A percentile compares a stretch with the other conserved stretches of the same genome.
Evolutionary conservation across 495 filamentous ascomycete species (phyloP).

Genomic region (Pseudevernia furfuracea): DNA sequence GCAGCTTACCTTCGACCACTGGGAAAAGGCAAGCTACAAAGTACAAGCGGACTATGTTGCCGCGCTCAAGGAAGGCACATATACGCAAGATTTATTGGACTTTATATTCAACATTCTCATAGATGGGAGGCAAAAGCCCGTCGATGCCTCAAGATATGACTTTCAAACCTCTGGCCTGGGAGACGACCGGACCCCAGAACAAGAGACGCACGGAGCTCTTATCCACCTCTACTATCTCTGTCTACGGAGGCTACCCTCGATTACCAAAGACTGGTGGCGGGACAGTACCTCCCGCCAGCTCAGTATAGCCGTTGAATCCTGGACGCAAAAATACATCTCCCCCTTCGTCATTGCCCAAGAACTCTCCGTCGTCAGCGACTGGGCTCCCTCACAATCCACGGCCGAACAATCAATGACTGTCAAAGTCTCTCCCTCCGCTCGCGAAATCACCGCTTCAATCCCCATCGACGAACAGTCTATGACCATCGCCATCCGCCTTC

Average conservation of each 20-base stretch:
- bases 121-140: constrained; percentile 55
- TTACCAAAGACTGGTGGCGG: constrained; percentile 82
- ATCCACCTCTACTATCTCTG: constrained; percentile 79
- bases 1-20: constrained; percentile 85
- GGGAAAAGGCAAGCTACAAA: constrained; percentile 67
- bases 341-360: constrained; percentile 68
- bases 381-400: constrained; percentile 51
- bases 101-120: constrained; percentile 80
- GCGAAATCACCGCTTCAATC: constrained; percentile 74
- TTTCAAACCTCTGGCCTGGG: constrained; percentile 61
- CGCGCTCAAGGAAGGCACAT: constrained; percentile 64
- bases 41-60: constrained; percentile 71
- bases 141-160: constrained; percentile 60
- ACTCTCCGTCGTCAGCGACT: constrained; percentile 61
- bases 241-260: constrained; percentile 64
- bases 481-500: constrained; percentile 69
- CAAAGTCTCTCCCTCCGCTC: constrained; percentile 58
- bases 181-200: constrained; percentile 50
- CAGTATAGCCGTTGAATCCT: constrained; percentile 63
- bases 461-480: constrained; percentile 80
- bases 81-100: constrained; percentile 59
- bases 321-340: constrained; percentile 81
- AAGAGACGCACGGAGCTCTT: constrained; percentile 71
- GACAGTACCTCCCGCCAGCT: constrained; percentile 66
- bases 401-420: constrained; percentile 64